Evolutionary conservation across 208 protist genomes (phyloP).

Genomic region (Porcisia hertigi): DNA sequence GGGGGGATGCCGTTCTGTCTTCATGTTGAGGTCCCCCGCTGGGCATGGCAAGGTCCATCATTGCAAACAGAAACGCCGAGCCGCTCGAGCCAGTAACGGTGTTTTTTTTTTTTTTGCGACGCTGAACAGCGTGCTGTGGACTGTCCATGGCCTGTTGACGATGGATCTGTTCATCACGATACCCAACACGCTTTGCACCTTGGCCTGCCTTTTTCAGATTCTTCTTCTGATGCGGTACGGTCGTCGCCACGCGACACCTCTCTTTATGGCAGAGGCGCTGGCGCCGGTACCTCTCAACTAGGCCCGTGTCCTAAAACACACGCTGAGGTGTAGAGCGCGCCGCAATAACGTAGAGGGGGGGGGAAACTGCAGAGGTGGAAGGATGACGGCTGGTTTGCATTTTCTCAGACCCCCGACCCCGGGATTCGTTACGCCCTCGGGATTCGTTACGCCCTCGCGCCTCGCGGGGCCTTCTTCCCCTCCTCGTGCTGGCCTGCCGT

Average conservation of each 20-base stretch:
- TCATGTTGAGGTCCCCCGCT: slow-evolving; percentile 74
- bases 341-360: neutral
- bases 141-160: slow-evolving; percentile 51
- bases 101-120: slow-evolving; percentile 51
- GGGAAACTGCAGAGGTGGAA: neutral
- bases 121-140: slow-evolving; percentile 61
- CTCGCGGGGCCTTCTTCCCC: neutral
- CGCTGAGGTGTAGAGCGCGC: neutral
- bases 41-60: slow-evolving; percentile 54
- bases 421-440: neutral
- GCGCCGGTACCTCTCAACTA: slow-evolving; percentile 32
- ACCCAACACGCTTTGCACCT: slow-evolving; percentile 53
- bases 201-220: slow-evolving; percentile 56
- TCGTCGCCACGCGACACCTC: slow-evolving; percentile 19
- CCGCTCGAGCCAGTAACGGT: slow-evolving; percentile 52
- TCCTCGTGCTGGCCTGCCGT: no score
- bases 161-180: slow-evolving; percentile 48
- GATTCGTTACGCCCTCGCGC: neutral
- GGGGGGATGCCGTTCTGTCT: slow-evolving; percentile 38
- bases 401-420: neutral
- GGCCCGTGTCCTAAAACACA: neutral
- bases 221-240: slow-evolving; percentile 60
- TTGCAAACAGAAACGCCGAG: slow-evolving; percentile 61
- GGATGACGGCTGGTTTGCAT: neutral
- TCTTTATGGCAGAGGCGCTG: slow-evolving; percentile 18